Conservation (phyloP, 768 basidiomycete species). For the Galerina marginata region DNA sequence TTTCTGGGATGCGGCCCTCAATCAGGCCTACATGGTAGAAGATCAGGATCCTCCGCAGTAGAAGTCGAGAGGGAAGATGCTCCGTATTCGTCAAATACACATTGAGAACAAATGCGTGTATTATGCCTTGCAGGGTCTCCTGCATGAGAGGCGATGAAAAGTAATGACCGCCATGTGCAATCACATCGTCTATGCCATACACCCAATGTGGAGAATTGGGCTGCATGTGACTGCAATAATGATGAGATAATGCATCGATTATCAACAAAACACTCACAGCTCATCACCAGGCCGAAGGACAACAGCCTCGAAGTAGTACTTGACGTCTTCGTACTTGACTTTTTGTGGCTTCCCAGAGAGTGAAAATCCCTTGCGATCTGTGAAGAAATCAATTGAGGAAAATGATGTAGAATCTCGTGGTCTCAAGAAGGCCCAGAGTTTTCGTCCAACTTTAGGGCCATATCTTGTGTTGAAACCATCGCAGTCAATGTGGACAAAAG, state of each 20-base stretch:
- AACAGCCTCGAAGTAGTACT: not conserved
- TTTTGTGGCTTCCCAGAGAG: not conserved
- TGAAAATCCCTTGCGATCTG: not conserved
- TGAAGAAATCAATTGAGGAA: not conserved
- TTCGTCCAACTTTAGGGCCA: not conserved
- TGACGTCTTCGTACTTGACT: not conserved
- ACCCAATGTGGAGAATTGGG: not conserved
- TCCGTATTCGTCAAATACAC: slow-evolving; percentile 6
- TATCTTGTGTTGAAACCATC: not conserved
- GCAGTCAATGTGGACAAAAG: not conserved
- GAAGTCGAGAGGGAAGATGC: not conserved
- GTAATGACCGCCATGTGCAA: slow-evolving; percentile 4
- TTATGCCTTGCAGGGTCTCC: slow-evolving; percentile 2
- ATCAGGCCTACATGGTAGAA: slow-evolving; percentile 1
- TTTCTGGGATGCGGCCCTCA: not conserved
- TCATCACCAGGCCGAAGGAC: not conserved
- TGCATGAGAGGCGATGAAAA: not conserved
- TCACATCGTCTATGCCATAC: not conserved
- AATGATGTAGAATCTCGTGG: not conserved
- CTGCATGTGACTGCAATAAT: not conserved
- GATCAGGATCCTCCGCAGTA: not conserved
- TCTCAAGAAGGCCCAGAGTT: not conserved
- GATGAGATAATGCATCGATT: not conserved
- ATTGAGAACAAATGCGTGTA: slow-evolving; percentile 6
- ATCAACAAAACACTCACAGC: not conserved